Percentiles rank a stretch among this genome's conserved stretches.
These are phyloP conservation scores for Pezicula radicicola DNA, from an alignment of 2,329 filamentous ascomycete genomes.

Conservation along the genomic window DNA sequence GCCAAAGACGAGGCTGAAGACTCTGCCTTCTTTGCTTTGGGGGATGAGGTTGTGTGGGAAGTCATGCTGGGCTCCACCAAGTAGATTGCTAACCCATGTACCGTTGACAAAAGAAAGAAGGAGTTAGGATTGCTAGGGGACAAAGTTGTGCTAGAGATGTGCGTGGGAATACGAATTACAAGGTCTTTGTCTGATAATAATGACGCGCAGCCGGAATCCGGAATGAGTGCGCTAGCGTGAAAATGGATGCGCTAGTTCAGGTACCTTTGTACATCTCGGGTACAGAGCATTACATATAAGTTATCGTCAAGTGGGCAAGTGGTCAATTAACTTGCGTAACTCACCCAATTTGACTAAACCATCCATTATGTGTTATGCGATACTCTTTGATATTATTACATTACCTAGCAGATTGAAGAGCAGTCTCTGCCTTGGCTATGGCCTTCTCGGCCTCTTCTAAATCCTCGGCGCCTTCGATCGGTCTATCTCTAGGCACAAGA, in stretches of 20 bases:
- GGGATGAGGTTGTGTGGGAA: background rate
- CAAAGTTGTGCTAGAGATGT: background rate
- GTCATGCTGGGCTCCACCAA: constrained; percentile 7
- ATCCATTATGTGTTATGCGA: too few species aligned
- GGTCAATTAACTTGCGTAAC: background rate
- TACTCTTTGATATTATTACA: background rate
- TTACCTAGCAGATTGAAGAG: constrained; percentile 16
- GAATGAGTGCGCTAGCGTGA: background rate
- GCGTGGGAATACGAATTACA: constrained; percentile 3
- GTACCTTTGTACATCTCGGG: too few species aligned
- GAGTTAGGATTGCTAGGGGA: background rate
- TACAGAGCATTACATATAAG: background rate
- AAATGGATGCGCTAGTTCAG: background rate
- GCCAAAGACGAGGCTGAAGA: constrained; percentile 9
- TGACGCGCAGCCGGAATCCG: background rate
- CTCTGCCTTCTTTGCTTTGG: background rate
- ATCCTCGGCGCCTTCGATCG: constrained; percentile 13
- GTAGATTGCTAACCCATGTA: constrained; percentile 3
- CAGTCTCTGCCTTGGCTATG: constrained; percentile 14
- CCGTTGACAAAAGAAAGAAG: constrained; percentile 12
- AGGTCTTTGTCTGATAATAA: background rate
- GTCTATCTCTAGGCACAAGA: constrained; percentile 28
- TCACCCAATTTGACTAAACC: too few species aligned
- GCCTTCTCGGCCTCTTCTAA: constrained; percentile 18
- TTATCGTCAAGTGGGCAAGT: background rate